phyloP scores from a whole-genome alignment of 2,329 filamentous ascomycete species.

The Pseudogymnoascus sp. region DNA sequence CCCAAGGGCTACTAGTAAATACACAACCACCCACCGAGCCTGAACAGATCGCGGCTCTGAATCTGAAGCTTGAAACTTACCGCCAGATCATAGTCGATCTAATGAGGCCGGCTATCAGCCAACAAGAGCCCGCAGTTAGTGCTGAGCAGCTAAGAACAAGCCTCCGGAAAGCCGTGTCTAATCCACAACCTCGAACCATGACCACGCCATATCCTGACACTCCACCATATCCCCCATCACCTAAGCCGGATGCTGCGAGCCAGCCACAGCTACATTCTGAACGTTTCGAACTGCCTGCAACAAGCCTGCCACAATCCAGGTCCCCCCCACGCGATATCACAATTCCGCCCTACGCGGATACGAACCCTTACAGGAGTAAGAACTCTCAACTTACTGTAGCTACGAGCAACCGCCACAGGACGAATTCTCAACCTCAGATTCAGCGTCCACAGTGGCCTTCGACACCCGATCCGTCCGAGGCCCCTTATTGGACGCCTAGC shows the following conservation, averaged over 20 bases:
- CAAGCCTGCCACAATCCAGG: not conserved
- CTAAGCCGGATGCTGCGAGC: not conserved
- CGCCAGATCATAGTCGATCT: conserved; percentile 5
- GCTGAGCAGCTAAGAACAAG: not conserved
- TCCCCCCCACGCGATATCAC: not conserved
- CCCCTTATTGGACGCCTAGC: not conserved
- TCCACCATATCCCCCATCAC: not conserved
- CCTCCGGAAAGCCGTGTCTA: not conserved
- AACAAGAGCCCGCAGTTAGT: not conserved
- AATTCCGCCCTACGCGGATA: not conserved
- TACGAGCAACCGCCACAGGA: not conserved
- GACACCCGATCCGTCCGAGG: not conserved
- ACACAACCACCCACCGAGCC: not conserved
- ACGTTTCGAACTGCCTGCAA: not conserved
- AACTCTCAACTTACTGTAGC: not conserved
- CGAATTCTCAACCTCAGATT: not conserved
- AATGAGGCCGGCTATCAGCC: not conserved
- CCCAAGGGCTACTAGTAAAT: not conserved
- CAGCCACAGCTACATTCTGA: not conserved
- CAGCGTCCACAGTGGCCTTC: not conserved
- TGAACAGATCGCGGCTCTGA: not conserved
- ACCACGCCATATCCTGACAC: not conserved
- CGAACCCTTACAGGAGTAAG: not conserved
- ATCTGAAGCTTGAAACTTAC: not conserved
- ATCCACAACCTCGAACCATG: not conserved